Percentiles rank a stretch among this genome's conserved stretches.
These are phyloP conservation scores for Pelargonium cotyledonis DNA, from an alignment of 441 rosid species.

Conservation along the genomic window DNA sequence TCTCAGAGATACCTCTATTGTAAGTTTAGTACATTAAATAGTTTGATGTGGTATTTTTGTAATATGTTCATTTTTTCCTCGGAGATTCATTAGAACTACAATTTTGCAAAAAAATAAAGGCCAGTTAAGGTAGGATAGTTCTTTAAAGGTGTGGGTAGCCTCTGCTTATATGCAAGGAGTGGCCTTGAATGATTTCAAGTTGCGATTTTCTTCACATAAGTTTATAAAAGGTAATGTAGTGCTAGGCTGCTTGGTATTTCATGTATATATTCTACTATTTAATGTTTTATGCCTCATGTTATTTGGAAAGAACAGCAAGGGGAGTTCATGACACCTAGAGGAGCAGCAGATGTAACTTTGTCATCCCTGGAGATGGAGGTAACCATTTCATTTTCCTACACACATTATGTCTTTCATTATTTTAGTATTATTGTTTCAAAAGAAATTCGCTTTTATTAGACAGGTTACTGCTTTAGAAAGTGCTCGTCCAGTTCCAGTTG, in stretches of 20 bases:
- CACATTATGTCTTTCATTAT: constrained; percentile 1
- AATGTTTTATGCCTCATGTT: constrained; percentile 26
- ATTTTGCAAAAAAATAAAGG: not conserved
- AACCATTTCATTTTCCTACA: constrained; percentile 4
- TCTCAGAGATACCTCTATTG: constrained; percentile 40
- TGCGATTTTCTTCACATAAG: not conserved
- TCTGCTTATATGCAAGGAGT: constrained; percentile 8
- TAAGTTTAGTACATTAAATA: constrained; percentile 29
- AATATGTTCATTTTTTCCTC: constrained; percentile 4
- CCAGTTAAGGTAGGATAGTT: not conserved
- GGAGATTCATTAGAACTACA: not conserved
- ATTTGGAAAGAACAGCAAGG: constrained; percentile 34
- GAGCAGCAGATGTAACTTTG: constrained; percentile 28
- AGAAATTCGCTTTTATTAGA: constrained; percentile 18
- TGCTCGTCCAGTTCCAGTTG: constrained; percentile 67
- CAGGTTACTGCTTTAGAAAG: constrained; percentile 53
- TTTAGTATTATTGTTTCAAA: constrained; percentile 7
- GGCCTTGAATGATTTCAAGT: constrained; percentile 8
- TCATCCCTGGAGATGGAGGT: constrained; percentile 33
- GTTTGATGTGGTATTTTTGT: not conserved
- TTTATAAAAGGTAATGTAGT: not conserved
- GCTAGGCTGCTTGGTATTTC: constrained; percentile 14
- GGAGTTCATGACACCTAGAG: constrained; percentile 22
- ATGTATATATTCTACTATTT: constrained; percentile 13
- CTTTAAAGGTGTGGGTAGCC: not conserved